phyloP scores from a whole-genome alignment of 1,284 basidiomycete genomes.

The Irpex sp. region DNA sequence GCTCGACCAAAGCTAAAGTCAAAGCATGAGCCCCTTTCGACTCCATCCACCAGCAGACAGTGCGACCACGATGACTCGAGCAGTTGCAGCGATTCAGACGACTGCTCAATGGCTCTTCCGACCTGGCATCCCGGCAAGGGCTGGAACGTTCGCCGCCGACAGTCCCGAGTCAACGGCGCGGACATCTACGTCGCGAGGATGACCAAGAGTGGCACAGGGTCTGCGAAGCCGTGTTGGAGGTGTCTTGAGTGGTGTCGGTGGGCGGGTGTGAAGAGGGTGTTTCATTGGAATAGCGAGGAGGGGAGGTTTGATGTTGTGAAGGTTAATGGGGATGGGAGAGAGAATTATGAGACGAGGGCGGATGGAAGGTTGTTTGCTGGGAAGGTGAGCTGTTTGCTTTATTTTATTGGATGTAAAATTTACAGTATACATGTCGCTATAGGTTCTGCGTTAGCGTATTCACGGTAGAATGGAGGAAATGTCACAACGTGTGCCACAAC shows the following conservation, averaged over 20 bases:
- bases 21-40: conserved; percentile 9
- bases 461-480: too few species aligned
- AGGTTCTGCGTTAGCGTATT: neutral
- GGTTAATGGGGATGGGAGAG: conserved; percentile 36
- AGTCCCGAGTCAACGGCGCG: conserved; percentile 43
- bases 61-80: neutral
- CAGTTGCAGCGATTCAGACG: conserved; percentile 3
- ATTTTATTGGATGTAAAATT: neutral
- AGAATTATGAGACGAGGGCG: conserved; percentile 42
- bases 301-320: conserved; percentile 47
- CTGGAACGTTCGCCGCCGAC: conserved; percentile 35
- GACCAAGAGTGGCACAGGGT: conserved; percentile 42
- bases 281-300: conserved; percentile 43
- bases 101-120: neutral
- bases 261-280: conserved; percentile 53
- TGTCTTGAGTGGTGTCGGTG: conserved; percentile 52
- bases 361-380: conserved; percentile 40
- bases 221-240: conserved; percentile 47
- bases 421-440: neutral
- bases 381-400: conserved; percentile 25
- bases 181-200: conserved; percentile 52
- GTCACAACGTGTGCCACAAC: too few species aligned
- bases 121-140: conserved; percentile 18
- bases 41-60: neutral
- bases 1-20: conserved; percentile 1